Evolutionary conservation across 371 early-diverging fungal species (phyloP), one percentile per base, ranked within the genome.

Genomic region (Lichtheimia hyalospora): DNA sequence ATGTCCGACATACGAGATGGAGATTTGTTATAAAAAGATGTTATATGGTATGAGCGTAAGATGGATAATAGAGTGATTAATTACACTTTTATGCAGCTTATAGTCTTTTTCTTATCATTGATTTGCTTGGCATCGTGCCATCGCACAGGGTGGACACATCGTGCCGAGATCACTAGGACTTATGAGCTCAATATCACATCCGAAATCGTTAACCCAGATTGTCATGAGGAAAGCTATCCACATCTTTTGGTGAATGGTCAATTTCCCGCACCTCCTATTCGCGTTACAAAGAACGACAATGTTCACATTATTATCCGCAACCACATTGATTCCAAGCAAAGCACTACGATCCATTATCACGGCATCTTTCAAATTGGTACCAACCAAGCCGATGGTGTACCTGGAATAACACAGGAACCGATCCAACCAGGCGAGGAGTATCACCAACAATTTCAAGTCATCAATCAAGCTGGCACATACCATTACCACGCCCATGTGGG

Each of bases 401-500:
- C 87, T 1, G 76, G 72, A 15, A 46, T 82, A 53, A 86, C 82
- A n/a, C 84, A 86, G 51, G 62, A 71, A 23, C 75, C 85, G 0
- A 84, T 88, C 44, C 66, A 68, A 0, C 75, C 83, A 0, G 80
- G 82, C 6, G 54, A 79, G 52, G 64, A 66, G 15, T 86, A 69
- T 57, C 62, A 75, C 6, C 77, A 84, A 60, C 68, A 76, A 4
- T 84, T 84, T 52, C 64, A 63, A 15, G 66, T 73, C 5, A 44
- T 63, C 20, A 60, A 70, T 15, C 77, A 80, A 61, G 60, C 71
- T 1, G 86, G 86, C 14, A 85, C 84, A 4, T 84, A 62, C 52
- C 84, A 78, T 55, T 81, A 79, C 46, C 84, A 82, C 64, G 82
- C 73, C 1, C 84, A 83, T 63, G 65, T 72, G 12, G 73, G 70